Evolutionary conservation across 345 rosid genomes (phyloP).

Genomic region (Moricandia arvensis): DNA sequence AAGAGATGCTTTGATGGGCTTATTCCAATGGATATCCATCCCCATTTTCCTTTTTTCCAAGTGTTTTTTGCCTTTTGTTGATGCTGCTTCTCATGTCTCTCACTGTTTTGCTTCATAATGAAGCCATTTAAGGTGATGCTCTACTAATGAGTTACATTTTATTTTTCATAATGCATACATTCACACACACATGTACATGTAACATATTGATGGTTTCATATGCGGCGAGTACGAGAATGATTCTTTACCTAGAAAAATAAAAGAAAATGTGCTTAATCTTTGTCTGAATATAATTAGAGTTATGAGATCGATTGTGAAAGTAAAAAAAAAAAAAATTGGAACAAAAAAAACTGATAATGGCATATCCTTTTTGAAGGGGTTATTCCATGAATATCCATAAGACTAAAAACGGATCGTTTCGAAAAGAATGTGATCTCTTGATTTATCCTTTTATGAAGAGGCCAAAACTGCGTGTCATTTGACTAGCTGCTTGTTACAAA

Average conservation of each 20-base stretch:
- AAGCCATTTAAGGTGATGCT: slow-evolving; percentile 25
- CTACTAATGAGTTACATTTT: not conserved
- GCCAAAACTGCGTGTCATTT: slow-evolving; percentile 5
- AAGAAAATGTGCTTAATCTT: not conserved
- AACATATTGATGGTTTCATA: not conserved
- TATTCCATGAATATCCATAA: slow-evolving; percentile 32
- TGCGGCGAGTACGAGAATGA: slow-evolving; percentile 2
- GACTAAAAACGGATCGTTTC: slow-evolving; percentile 26
- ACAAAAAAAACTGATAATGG: slow-evolving; percentile 3
- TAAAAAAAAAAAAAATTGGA: slow-evolving; percentile 1
- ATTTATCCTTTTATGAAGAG: slow-evolving; percentile 27
- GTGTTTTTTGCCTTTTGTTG: slow-evolving; percentile 23
- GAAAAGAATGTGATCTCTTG: slow-evolving; percentile 25
- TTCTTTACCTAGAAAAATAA: not conserved
- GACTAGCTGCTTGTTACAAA: not conserved
- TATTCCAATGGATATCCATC: slow-evolving; percentile 39
- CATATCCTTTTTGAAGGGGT: slow-evolving; percentile 28
- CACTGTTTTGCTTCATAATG: slow-evolving; percentile 21
- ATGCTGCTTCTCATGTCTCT: slow-evolving; percentile 28
- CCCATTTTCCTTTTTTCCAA: not conserved
- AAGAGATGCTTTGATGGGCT: slow-evolving; percentile 34
- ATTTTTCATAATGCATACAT: not conserved
- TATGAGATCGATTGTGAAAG: not conserved
- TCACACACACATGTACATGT: not conserved
- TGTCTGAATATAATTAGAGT: not conserved